Base-by-base conservation (phyloP, 2,329 filamentous ascomycete genomes). In the Talaromyces sp. region DNA sequence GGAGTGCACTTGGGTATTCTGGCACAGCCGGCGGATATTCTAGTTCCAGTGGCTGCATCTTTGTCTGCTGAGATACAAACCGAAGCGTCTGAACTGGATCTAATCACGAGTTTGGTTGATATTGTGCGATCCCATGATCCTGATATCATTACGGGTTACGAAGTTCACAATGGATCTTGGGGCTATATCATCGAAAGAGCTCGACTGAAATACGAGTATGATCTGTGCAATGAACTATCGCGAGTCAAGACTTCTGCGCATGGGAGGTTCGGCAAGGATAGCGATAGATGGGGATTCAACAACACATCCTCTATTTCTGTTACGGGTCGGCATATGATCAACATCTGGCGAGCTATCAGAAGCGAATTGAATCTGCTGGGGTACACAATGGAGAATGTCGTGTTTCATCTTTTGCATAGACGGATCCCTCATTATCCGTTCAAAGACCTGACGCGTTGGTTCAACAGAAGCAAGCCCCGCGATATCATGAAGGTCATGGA, bases 381-480 rank as follows among this genome's bases (percentile, higher is more conserved):
- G 74, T 98, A 99, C 74, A 97, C 91, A 0, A 91, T 98, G 87
- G 95, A 98, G 77, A 97, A 97, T 72, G 92, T 98, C 3, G 91
- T 88, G 0, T 98, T 96, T 81, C 93, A 98, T 78, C 78, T 98
- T 1, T 84, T 99, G 1, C 93, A 96, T 70, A 88, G 88, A 36
- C 88, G 94, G 2, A 90, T 98, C 59, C 95, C 95, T 5, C 92
- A 97, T 75, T 97, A 96, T 75, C 83, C 89, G 1, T 91, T 91
- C 79, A 84, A 85, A 34, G 90, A 91, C 31, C 80, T 99, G 68
- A 97, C 94, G 0, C 79, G 78, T 47, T 99, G 94, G 94, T 96
- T 93, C 72, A 84, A 79, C 13, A 91, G 88, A 71, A 83, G 84
- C 40, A 90, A 86, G 67, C 83, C 87, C 43, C 82, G 88, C 58